Base-by-base conservation (phyloP, 306 rosid genomes). In the Dryas octopetala region DNA sequence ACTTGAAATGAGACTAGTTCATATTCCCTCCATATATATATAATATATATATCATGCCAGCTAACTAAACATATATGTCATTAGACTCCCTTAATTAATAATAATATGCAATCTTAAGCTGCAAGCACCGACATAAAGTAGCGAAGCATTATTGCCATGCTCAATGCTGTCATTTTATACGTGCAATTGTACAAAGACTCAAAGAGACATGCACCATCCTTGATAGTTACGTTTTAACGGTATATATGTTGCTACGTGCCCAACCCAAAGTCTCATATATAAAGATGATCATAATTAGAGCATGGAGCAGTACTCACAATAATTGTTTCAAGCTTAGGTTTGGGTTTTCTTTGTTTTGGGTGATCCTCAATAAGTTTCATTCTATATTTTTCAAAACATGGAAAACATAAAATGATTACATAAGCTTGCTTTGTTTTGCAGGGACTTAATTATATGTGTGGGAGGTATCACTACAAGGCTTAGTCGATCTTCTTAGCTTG, bases 371-470 rank as follows among this genome's bases (percentile, higher is more conserved):
- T 40, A 62, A 15, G 66, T 62, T 62, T 12, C 45, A 41, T 13
- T 38, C 16, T 32, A 10, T 69, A 41, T 76, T 53, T 81, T 65
- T 54, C 46, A 47, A 23, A 74, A 53, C 74, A 78, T 68, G 59
- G 11, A 59, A 45, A 40, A 46, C 68, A 28, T 14, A 75, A 61
- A 40, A 73, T 78, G 41, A 83, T 81, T 75, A 60, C 43, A 32
- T 0, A 3, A 1, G 51, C 43, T 78, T 83, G 74, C 78, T 65
- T 71, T 68, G 64, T 23, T 69, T 41, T 26, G 44, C 71, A 48
- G 76, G 44, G 63, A 47, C 70, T n/a, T 26, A 45, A 68, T 76
- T 49, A 61, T 49, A 62, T 43, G 16, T 43, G 16, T 40, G 65
- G 50, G 74, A 69, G 60, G 57, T 61, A 62, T 59, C 44, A 2